phyloP scores from a whole-genome alignment of 352 stramenopile genomes.

The Pythium periplocum region DNA sequence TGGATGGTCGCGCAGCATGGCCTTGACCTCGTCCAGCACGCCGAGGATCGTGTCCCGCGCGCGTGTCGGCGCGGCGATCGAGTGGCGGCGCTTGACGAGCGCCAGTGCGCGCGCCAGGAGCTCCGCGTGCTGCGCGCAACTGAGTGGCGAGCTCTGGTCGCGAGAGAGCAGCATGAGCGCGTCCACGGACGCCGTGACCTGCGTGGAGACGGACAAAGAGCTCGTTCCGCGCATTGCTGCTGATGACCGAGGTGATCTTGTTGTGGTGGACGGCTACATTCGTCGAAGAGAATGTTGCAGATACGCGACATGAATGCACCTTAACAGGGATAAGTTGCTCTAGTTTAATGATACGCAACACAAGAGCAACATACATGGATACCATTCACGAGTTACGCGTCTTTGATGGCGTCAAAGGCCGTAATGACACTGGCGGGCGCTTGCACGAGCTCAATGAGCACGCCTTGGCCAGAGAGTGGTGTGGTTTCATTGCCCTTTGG shows the following conservation, averaged over 20 bases:
- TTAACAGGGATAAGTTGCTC: no score
- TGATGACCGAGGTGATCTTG: no score
- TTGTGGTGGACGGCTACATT: no score
- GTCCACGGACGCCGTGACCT: conserved; percentile 1
- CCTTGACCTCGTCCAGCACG: conserved; percentile 40
- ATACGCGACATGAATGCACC: no score
- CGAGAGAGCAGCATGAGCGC: conserved; percentile 19
- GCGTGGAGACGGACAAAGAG: not conserved
- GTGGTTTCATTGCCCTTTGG: conserved; percentile 93
- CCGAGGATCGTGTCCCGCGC: conserved; percentile 9
- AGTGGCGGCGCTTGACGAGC: conserved; percentile 12
- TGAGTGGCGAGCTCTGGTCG: conserved; percentile 5
- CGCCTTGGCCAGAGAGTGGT: conserved; percentile 90
- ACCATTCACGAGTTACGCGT: conserved; percentile 4
- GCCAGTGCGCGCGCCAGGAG: conserved; percentile 21
- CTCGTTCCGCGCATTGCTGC: no score
- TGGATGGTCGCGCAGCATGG: not conserved
- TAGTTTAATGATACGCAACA: no score
- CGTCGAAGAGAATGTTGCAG: no score
- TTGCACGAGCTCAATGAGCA: conserved; percentile 97
- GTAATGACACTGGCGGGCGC: conserved; percentile 90
- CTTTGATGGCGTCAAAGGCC: conserved; percentile 56
- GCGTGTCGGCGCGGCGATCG: conserved; percentile 13
- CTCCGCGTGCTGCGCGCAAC: conserved; percentile 14
- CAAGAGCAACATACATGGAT: not conserved